Conservation (phyloP, 768 basidiomycete species). For the Plicaturopsis crispa region DNA sequence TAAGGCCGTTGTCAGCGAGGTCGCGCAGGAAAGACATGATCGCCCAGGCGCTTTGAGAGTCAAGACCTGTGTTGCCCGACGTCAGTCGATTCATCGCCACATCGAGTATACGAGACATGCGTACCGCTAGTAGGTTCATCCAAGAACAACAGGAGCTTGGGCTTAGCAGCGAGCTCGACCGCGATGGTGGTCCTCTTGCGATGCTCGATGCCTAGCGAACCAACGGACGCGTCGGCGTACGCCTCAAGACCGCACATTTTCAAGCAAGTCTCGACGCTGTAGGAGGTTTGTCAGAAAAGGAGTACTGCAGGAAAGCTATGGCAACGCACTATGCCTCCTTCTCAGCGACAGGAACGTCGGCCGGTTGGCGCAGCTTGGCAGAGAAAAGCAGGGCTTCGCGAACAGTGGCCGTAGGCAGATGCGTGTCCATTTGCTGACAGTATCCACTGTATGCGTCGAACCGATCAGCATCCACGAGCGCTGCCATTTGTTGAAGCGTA, state of each 20-base stretch:
- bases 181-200: conserved; percentile 81
- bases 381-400: conserved; percentile 78
- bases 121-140: conserved; percentile 86
- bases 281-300: neutral
- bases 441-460: conserved; percentile 49
- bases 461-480: too few species aligned
- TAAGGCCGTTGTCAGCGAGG: conserved; percentile 76
- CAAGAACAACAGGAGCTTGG: conserved; percentile 73
- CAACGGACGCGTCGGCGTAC: conserved; percentile 62
- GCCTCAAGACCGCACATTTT: conserved; percentile 57
- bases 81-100: too few species aligned
- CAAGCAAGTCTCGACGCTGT: conserved; percentile 39
- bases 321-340: conserved; percentile 70
- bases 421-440: conserved; percentile 82
- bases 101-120: too few species aligned
- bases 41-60: conserved; percentile 83
- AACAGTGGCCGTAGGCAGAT: conserved; percentile 68
- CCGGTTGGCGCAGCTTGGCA: conserved; percentile 71
- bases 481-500: too few species aligned
- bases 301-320: neutral
- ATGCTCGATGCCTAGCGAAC: conserved; percentile 60
- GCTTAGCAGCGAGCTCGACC: conserved; percentile 85
- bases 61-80: conserved; percentile 81
- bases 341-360: conserved; percentile 52
- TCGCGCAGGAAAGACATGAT: conserved; percentile 69